Base-by-base conservation (phyloP, 805 yeast genomes). In the Saccharomyces kudriavzevii region DNA sequence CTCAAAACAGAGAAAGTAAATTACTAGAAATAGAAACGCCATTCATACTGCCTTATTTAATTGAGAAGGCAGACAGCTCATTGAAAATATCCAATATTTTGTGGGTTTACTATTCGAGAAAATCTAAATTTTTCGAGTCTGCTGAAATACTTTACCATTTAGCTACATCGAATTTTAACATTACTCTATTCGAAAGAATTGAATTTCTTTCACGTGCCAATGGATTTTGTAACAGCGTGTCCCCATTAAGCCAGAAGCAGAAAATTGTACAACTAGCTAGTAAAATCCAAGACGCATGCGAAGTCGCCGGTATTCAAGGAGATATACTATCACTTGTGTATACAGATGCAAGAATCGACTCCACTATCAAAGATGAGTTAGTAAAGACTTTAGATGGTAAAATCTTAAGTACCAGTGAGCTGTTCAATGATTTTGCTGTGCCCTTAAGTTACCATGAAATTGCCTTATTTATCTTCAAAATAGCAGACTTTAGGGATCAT, bases 201-300 rank as follows among this genome's bases (percentile, higher is more conserved):
- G 97, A 91, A 69, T 89, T 80, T 66, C 74, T 94, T 52, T 88
- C 97, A 1, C 79, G 97, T 60, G 97, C 97, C 0, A 87, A 86
- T 68, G 96, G 96, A 2, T 90, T 89, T 73, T 87, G 96, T 68
- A 88, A 89, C 65, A 86, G 96, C 68, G 83, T 80, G 47, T 82
- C 90, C 57, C 86, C 92, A 26, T 88, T 92, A 29, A 80, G 77
- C 54, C 77, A 84, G 63, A 79, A 92, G 60, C 95, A 87, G 62
- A 82, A 83, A 56, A 84, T 89, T 79, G 81, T 84, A 28, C 83
- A 82, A 61, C 73, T 92, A 54, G 77, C 89, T 1, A 75, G 82
- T 10, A 74, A 79, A 60, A 85, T 91, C 40, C 85, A 83, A 59
- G 96, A 90, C 63, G 79, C 87, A 50, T 81, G 90, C 62, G 94